Evolutionary conservation across 441 rosid genomes (phyloP).

Genomic region (Isatis lusitanica): DNA sequence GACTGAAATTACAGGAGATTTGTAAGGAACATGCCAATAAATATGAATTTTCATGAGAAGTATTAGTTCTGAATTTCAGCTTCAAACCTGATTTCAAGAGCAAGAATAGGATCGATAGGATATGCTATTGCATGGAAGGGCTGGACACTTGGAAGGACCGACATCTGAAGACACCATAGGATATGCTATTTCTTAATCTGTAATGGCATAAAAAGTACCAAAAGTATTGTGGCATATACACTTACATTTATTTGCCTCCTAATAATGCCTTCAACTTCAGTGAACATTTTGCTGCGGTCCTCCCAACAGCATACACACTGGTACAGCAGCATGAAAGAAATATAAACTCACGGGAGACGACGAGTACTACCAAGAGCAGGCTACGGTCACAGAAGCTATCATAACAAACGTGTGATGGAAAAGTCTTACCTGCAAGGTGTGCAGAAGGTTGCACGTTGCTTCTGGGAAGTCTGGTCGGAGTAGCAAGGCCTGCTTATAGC

Average conservation of each 20-base stretch:
- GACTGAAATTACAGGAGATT: conserved; percentile 49
- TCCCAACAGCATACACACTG: conserved; percentile 98
- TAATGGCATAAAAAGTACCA: neutral
- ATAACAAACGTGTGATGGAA: neutral
- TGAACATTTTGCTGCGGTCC: conserved; percentile 84
- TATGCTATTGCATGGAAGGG: conserved; percentile 99
- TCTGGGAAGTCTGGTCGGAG: conserved; percentile 95
- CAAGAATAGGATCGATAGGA: conserved; percentile 93
- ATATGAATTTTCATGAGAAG: neutral
- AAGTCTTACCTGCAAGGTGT: conserved; percentile 78
- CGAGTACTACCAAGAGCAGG: neutral
- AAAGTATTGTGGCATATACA: neutral
- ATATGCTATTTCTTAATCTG: conserved; percentile 8
- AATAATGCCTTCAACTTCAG: conserved; percentile 89
- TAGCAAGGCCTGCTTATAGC: conserved; percentile 86
- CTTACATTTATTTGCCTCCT: conserved; percentile 86
- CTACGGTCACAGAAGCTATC: conserved; percentile 11
- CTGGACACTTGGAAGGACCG: conserved; percentile 94
- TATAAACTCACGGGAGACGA: neutral
- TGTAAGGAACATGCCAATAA: conserved; percentile 7
- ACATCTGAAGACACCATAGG: conserved; percentile 54
- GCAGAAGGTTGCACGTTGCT: conserved; percentile 97
- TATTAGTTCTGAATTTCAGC: neutral
- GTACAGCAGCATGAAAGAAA: conserved; percentile 5
- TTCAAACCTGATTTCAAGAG: conserved; percentile 89